Conservation (phyloP, 129 eudicot species). For the Tagetes erecta region DNA sequence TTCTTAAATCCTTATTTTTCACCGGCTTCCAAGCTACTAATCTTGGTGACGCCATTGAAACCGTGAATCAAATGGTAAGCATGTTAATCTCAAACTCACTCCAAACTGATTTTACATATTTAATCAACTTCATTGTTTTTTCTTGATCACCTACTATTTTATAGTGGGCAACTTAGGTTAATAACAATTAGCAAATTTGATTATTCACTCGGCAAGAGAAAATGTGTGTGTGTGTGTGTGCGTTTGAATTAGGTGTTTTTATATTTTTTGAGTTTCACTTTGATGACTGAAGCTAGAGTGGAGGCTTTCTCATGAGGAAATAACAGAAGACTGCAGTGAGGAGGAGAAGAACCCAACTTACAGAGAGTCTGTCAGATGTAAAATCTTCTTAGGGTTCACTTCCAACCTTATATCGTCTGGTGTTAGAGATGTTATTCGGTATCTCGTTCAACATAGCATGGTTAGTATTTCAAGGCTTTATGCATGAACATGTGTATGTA, state of each 20-base stretch:
- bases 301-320: slow-evolving; percentile 79
- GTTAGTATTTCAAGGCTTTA: slow-evolving; percentile 41
- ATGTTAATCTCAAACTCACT: background rate
- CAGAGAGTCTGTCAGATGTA: slow-evolving; percentile 84
- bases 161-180: no score
- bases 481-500: background rate
- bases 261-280: background rate
- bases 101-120: background rate
- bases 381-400: slow-evolving; percentile 88
- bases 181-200: no score
- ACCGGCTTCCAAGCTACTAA: slow-evolving; percentile 97
- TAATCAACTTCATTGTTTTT: background rate
- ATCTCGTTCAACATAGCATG: slow-evolving; percentile 90
- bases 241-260: background rate
- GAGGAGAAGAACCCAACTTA: slow-evolving; percentile 57
- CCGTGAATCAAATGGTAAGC: slow-evolving; percentile 85
- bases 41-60: slow-evolving; percentile 83
- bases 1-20: slow-evolving; percentile 58
- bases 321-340: slow-evolving; percentile 71
- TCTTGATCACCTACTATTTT: no score
- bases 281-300: slow-evolving; percentile 69
- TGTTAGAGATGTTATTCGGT: slow-evolving; percentile 81
- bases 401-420: slow-evolving; percentile 94
- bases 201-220: background rate
- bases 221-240: background rate